Percentiles rank a stretch among this genome's conserved stretches.
Evolutionary conservation across 495 filamentous ascomycete genomes (phyloP).

Genomic region (Physcia stellaris): DNA sequence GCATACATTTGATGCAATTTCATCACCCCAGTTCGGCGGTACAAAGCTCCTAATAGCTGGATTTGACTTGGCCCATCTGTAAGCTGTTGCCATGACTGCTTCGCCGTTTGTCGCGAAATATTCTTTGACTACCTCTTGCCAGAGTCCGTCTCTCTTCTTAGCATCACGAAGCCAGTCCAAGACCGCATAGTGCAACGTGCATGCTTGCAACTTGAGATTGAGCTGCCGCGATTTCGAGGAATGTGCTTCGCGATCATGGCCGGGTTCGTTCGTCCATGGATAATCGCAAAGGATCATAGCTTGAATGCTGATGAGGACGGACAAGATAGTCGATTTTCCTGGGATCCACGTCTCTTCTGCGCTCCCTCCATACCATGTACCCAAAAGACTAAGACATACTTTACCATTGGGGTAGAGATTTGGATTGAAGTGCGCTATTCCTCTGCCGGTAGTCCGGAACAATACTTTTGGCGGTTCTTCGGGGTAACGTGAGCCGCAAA

Average conservation of each 20-base stretch:
- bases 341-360: slow-evolving; percentile 33
- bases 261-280: slow-evolving; percentile 47
- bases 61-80: slow-evolving; percentile 3
- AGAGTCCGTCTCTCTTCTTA: slow-evolving; percentile 5
- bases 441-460: slow-evolving; percentile 37
- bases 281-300: slow-evolving; percentile 45
- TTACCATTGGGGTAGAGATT: slow-evolving; percentile 44
- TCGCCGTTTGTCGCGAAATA: slow-evolving; percentile 2
- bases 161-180: slow-evolving; percentile 28
- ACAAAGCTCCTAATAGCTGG: too few relatives aligned
- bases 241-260: slow-evolving; percentile 20
- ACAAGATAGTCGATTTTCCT: slow-evolving; percentile 38
- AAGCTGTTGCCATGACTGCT: neutral
- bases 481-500: slow-evolving; percentile 33
- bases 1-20: too few relatives aligned
- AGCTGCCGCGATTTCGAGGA: slow-evolving; percentile 17
- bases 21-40: too few relatives aligned
- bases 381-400: slow-evolving; percentile 46
- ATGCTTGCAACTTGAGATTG: slow-evolving; percentile 22
- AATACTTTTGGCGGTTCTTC: slow-evolving; percentile 30
- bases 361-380: slow-evolving; percentile 43
- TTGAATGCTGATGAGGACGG: slow-evolving; percentile 48
- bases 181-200: slow-evolving; percentile 33
- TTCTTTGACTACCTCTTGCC: slow-evolving; percentile 3
- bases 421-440: slow-evolving; percentile 38